A percentile compares a stretch with the other conserved stretches of the same genome.
These are phyloP conservation scores for Huntiella omanensis DNA, from an alignment of 2,329 filamentous ascomycete genomes.

Conservation along the genomic window DNA sequence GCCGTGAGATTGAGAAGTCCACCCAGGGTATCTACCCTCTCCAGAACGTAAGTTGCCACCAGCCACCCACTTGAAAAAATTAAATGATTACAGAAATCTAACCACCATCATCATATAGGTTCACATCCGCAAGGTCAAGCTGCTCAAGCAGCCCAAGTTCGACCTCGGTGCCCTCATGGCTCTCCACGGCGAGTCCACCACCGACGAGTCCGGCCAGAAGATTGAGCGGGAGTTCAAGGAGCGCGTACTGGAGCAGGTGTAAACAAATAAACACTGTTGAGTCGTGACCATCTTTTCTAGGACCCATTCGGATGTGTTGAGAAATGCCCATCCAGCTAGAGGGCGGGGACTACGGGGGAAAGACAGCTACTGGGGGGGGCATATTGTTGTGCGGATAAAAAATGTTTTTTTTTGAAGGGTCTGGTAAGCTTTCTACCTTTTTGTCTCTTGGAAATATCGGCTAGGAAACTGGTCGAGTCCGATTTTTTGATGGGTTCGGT, in stretches of 20 bases:
- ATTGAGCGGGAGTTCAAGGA: constrained; percentile 99
- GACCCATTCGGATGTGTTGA: no score
- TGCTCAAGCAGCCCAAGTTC: constrained; percentile 97
- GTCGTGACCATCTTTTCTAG: constrained; percentile 10
- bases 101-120: constrained; percentile 41
- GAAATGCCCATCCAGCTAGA: no score
- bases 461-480: no score
- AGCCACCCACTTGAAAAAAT: background rate
- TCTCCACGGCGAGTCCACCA: constrained; percentile 92
- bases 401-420: no score
- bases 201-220: constrained; percentile 95
- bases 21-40: constrained; percentile 99
- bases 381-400: no score
- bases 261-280: constrained; percentile 25
- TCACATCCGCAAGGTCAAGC: constrained; percentile 99
- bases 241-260: constrained; percentile 83
- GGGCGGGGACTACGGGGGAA: no score
- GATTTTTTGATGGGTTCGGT: no score
- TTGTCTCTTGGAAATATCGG: constrained; percentile 1
- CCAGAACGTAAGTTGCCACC: constrained; percentile 59
- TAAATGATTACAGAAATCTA: constrained; percentile 1
- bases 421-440: constrained; percentile 3
- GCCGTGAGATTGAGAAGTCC: constrained; percentile 98
- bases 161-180: constrained; percentile 90
- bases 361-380: no score